Base-by-base conservation (phyloP, 768 basidiomycete species). In the Termitomyces sp. region DNA sequence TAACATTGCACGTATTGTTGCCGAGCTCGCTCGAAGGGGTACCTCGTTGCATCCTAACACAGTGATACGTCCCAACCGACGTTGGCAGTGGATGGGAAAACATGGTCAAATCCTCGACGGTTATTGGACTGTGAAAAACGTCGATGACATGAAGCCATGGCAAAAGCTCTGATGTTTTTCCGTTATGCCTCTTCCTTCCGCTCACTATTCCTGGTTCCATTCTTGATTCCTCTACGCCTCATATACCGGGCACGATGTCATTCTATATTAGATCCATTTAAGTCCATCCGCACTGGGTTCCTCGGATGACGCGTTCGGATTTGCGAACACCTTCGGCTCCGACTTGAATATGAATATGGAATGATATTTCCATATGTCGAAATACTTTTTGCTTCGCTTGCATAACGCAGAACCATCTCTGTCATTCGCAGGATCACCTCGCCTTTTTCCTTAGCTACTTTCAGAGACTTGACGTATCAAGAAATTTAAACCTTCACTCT, bases 11-110 rank as follows among this genome's bases (percentile, higher is more conserved):
- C 83, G 90, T 34, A 84, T 99, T 57, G 67, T 96, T 40, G 71
- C 81, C 48, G 88, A 92, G 63, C 81, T 98, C n/a, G 86, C 86
- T 12, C 71, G 80, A 53, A 79, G 82, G 52, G 85, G 85, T 28
- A 73, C 88, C 32, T 72, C 77, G 55, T 74, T 98, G 58, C 76
- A 82, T 58, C 83, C 92, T 21, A 97, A 95, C 64, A 83, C 83
- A 8, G 59, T 73, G n/a, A 81, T 92, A 61, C 75, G 81, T 64
- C 80, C 83, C 38, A 76, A 78, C 58, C 76, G 81, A 47, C 78
- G 86, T 51, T 94, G 89, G 91, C 71, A 71, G 14, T 93, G 92
- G 92, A 93, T 94, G 92, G 90, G 90, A 63, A 83, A 78, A 63
- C 71, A 74, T 38, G 90, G 90, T 10, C 75, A 83, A 68, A 72